These are phyloP conservation scores for Fagus crenata DNA, from an alignment of 306 rosid species.

Conservation along the genomic window DNA sequence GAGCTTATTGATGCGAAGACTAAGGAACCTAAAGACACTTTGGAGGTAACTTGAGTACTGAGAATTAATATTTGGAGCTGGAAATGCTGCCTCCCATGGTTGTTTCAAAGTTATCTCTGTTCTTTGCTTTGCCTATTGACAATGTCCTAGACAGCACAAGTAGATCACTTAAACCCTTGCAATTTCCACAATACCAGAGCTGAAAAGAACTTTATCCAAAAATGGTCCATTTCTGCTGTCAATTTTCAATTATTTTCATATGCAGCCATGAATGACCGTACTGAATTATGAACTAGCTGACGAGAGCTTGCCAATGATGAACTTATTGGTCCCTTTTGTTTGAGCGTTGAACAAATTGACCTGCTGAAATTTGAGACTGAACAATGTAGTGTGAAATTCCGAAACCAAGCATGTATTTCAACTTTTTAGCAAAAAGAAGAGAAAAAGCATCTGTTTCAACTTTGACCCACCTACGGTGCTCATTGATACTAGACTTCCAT, in stretches of 20 bases:
- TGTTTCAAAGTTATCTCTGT: background rate
- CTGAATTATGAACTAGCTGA: background rate
- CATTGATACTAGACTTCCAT: background rate
- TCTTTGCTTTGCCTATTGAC: background rate
- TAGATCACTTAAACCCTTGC: background rate
- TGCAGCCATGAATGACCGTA: background rate
- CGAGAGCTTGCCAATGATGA: background rate
- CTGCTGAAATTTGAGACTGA: background rate
- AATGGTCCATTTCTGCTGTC: background rate
- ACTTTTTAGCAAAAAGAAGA: no score
- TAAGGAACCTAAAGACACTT: constrained; percentile 78
- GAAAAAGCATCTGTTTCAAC: background rate
- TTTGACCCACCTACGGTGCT: background rate
- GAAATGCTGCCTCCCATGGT: background rate
- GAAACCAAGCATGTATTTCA: background rate
- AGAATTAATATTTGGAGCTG: background rate
- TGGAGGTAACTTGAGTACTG: constrained; percentile 64
- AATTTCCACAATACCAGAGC: background rate
- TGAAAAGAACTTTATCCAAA: background rate
- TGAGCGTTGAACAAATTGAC: background rate
- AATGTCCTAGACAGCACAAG: background rate
- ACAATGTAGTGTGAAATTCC: background rate
- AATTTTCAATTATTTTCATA: background rate
- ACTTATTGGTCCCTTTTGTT: background rate
- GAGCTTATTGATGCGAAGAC: constrained; percentile 98